A percentile compares a stretch with the other conserved stretches of the same genome.
These are phyloP conservation scores for Ceratorhiza oryzae-sativae DNA, from an alignment of 1,284 basidiomycete genomes.

Conservation along the genomic window DNA sequence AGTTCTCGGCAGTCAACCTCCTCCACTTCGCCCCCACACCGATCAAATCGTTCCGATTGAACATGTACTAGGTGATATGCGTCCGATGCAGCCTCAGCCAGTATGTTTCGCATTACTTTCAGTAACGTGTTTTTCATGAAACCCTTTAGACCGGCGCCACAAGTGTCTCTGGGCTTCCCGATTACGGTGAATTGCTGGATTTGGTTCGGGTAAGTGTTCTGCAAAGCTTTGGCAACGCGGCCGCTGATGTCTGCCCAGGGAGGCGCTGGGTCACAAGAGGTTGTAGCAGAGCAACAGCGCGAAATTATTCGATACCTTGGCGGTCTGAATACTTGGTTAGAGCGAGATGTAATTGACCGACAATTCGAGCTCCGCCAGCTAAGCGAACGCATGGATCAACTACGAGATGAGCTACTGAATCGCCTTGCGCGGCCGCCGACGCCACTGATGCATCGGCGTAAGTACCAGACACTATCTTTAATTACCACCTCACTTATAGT, in stretches of 20 bases:
- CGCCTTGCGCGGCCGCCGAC: constrained; percentile 34
- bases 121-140: not conserved
- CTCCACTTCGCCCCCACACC: not conserved
- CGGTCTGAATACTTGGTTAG: constrained; percentile 42
- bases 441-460: constrained; percentile 36
- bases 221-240: too few species aligned
- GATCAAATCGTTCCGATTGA: not conserved
- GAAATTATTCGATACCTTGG: constrained; percentile 43
- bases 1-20: constrained; percentile 9
- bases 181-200: constrained; percentile 39
- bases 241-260: constrained; percentile 12
- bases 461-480: not conserved
- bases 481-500: not conserved
- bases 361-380: constrained; percentile 38
- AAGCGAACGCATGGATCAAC: constrained; percentile 39
- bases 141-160: not conserved
- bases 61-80: not conserved
- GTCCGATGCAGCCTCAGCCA: not conserved
- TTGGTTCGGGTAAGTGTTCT: constrained; percentile 36
- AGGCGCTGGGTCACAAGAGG: constrained; percentile 35
- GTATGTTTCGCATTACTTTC: not conserved
- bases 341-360: constrained; percentile 41
- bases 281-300: constrained; percentile 40
- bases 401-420: constrained; percentile 38
- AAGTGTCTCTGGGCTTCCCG: constrained; percentile 2